phyloP scores from a whole-genome alignment of 2,329 filamentous ascomycete genomes.

The Neopestalotiopsis sp. region DNA sequence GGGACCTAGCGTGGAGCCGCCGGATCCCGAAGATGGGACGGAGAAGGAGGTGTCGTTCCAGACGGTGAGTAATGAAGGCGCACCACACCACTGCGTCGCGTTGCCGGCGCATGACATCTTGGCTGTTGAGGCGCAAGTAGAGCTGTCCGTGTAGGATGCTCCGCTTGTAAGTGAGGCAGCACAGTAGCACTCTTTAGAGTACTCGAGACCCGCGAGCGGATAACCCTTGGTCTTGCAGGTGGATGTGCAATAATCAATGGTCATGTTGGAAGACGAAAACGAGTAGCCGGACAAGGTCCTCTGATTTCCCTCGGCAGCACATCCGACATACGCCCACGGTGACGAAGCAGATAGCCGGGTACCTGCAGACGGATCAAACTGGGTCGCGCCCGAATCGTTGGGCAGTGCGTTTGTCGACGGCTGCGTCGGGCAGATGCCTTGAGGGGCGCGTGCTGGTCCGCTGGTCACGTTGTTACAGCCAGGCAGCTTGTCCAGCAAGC shows the following conservation, averaged over 20 bases:
- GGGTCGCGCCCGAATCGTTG: constrained; percentile 11
- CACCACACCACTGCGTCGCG: constrained; percentile 23
- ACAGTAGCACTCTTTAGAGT: constrained; percentile 24
- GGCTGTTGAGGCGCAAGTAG: constrained; percentile 34
- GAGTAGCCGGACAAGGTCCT: constrained; percentile 26
- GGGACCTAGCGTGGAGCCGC: not conserved
- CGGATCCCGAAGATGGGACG: not conserved
- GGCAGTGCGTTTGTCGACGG: not conserved
- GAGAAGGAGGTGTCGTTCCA: constrained; percentile 13
- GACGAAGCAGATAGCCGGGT: constrained; percentile 15
- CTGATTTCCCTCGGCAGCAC: constrained; percentile 41
- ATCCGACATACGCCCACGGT: constrained; percentile 55
- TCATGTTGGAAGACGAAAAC: constrained; percentile 21
- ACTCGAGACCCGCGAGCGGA: constrained; percentile 24
- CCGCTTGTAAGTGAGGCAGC: constrained; percentile 31
- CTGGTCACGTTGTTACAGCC: constrained; percentile 54
- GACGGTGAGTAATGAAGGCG: constrained; percentile 2
- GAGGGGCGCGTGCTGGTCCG: constrained; percentile 26
- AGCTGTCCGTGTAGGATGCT: constrained; percentile 30
- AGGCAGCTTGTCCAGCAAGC: constrained; percentile 50
- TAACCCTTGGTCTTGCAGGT: constrained; percentile 20
- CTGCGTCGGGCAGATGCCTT: constrained; percentile 19
- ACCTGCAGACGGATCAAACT: constrained; percentile 19
- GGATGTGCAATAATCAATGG: constrained; percentile 22
- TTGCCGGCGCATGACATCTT: constrained; percentile 43